Base-by-base conservation (phyloP, 2,329 filamentous ascomycete genomes). In the Clonostachys sp. region DNA sequence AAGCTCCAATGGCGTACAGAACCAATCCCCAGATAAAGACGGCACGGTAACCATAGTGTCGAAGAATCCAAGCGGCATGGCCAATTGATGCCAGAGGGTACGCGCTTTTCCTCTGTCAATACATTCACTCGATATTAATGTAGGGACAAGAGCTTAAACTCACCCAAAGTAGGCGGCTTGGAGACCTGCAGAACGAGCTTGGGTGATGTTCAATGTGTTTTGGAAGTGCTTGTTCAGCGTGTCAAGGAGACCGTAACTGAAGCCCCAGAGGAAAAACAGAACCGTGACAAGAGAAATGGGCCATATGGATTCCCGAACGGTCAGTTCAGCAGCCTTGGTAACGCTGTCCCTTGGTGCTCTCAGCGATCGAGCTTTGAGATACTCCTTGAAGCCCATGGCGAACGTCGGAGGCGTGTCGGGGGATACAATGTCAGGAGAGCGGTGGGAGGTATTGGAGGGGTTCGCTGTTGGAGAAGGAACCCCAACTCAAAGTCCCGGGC, bases 11-110 rank as follows among this genome's bases (percentile, higher is more conserved):
- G 3, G 80, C 83, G 62, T 89, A 89, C 41, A 90, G 74, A 48
- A 67, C 73, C 7, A 91, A 73, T 36, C 87, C 82, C 55, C 78
- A 75, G 58, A 88, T 86, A 62, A 88, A 87, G 34, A 83, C 84
- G 48, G 77, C 77, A 45, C 82, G 77, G 63, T 85, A 87, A 14
- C 84, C 84, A 55, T 74, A 86, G 51, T 75, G 75, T 34, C 83
- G 79, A 12, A 88, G 73, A 56, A 87, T 72, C 67, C 71, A 78
- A 44, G 84, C 83, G 16, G 84, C 80, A 46, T 75, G 72, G 51
- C 85, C 78, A 50, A 85, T 74, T 49, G 87, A 88, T 9, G 84
- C 84, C 42, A 89, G 72, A 16, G 86, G 86, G 58, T 89, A 87
- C 12, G 81, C 78, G 16, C 80, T 77, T 30, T 30, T 30, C 24